These are phyloP conservation scores for Naematelia aurantialba DNA, from an alignment of 768 basidiomycete species.

Conservation along the genomic window DNA sequence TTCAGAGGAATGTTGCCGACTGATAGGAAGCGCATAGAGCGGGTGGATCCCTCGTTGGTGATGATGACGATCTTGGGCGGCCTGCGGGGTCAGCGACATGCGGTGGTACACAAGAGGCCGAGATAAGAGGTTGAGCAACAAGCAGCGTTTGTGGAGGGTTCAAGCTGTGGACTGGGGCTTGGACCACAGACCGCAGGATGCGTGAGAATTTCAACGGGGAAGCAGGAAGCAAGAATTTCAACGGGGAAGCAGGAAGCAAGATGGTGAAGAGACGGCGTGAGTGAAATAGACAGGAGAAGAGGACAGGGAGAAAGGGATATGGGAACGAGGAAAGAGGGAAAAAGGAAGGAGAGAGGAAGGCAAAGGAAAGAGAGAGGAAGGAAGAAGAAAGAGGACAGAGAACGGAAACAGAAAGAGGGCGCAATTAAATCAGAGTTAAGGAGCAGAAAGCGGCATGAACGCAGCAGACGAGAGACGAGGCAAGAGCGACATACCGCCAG, in stretches of 20 bases:
- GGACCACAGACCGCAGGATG: no score
- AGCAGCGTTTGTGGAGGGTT: no score
- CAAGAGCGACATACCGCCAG: slow-evolving; percentile 72
- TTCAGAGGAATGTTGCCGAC: slow-evolving; percentile 52
- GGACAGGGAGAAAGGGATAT: neutral
- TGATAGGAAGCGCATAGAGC: slow-evolving; percentile 54
- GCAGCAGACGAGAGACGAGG: no score
- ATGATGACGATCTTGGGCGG: neutral
- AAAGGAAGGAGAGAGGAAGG: slow-evolving; percentile 28
- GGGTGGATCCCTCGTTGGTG: neutral
- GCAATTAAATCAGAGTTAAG: no score
- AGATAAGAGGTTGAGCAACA: neutral
- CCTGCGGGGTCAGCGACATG: no score
- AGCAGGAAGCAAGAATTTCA: no score
- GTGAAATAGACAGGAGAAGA: neutral
- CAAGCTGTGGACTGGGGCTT: no score
- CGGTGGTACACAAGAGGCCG: neutral
- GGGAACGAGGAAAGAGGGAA: neutral
- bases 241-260: neutral
- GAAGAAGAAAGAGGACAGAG: neutral
- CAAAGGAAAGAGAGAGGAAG: neutral
- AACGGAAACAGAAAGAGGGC: no score
- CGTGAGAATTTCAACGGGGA: no score
- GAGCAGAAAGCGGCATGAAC: no score
- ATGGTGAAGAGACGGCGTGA: neutral